phyloP scores from a whole-genome alignment of 2,329 filamentous ascomycete genomes.

The Microdochium bolleyi region DNA sequence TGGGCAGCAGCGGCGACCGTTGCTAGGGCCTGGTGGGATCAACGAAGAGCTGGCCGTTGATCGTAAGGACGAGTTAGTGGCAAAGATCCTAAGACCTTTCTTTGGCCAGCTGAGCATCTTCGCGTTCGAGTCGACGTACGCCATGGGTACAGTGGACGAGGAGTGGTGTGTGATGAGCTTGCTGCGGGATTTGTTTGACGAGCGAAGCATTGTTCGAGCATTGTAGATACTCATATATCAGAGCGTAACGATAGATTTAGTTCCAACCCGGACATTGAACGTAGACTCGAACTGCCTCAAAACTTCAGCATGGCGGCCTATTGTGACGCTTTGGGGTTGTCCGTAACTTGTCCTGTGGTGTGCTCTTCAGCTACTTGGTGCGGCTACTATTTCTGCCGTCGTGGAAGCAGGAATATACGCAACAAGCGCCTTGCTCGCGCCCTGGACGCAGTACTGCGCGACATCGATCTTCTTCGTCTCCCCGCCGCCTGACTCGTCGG shows the following conservation, averaged over 20 bases:
- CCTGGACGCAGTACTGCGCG: slow-evolving; percentile 85
- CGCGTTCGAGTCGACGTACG: slow-evolving; percentile 87
- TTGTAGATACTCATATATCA: slow-evolving; percentile 25
- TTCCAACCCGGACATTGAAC: not conserved
- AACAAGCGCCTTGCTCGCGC: slow-evolving; percentile 77
- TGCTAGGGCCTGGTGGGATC: slow-evolving; percentile 44
- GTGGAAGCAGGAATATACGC: slow-evolving; percentile 36
- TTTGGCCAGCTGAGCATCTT: slow-evolving; percentile 88
- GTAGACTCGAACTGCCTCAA: too few species aligned
- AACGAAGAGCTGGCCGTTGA: slow-evolving; percentile 49
- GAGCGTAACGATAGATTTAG: not conserved
- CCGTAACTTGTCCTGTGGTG: too few species aligned
- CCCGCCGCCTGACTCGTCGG: slow-evolving; percentile 10
- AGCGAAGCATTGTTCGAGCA: slow-evolving; percentile 58
- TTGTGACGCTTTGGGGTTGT: too few species aligned
- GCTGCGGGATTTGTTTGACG: slow-evolving; percentile 72
- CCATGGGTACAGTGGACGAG: slow-evolving; percentile 64
- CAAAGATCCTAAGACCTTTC: slow-evolving; percentile 76
- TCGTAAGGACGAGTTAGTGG: slow-evolving; percentile 60
- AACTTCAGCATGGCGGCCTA: too few species aligned
- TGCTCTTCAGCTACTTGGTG: too few species aligned
- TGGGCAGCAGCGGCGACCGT: slow-evolving; percentile 29
- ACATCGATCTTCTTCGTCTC: slow-evolving; percentile 52
- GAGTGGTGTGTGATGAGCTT: slow-evolving; percentile 56
- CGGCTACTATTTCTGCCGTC: not conserved